Evolutionary conservation across 768 basidiomycete species (phyloP), one percentile per base, ranked within the genome.

Genomic region (Leccinum disarticulatum): DNA sequence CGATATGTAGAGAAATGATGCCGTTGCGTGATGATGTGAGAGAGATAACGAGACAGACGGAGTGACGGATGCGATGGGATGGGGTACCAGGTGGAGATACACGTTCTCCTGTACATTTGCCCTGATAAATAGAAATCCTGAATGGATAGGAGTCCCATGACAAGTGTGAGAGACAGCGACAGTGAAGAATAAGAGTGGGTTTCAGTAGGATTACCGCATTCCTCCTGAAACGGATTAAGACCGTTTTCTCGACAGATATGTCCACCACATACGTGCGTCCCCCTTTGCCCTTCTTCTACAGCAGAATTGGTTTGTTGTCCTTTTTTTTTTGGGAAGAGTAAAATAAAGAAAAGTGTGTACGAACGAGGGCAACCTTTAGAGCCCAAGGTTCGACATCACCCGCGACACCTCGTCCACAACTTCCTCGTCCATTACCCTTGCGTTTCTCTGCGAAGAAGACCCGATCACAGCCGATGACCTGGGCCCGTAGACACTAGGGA

Each of bases 401-500:
- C 88, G 81, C 46, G 89, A 85, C 57, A 90, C 86, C 66, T 90
- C 88, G 57, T 88, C 87, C 56, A 83, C 80, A 27, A 76, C 76
- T 49, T 84, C 84, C 41, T 85, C 86, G 47, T 87, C 86, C 58
- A 73, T 64, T 52, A 66, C 70, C 58, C 64, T 71, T 71, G 58
- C 71, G 51, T 73, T 75, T 62, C 79, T 73, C 62, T 81, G 82
- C 22, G 73, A 71, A 55, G 79, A 77, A 25, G 77, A 67, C 52
- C 80, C 80, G 15, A 81, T 74, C 28, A 81, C 77, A 6, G 79
- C 73, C 47, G 79, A 77, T 55, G 80, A 74, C 54, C 86, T 83
- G 4, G 87, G 84, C 1, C 85, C 90, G 69, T 93, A 93, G 10
- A 93, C 91, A 65, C 90, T 92, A 14, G 91, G 91, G 77, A 93